A percentile compares a stretch with the other conserved stretches of the same genome.
Conservation (phyloP, 1,284 basidiomycete species). For the Tranzscheliella williamsii region DNA sequence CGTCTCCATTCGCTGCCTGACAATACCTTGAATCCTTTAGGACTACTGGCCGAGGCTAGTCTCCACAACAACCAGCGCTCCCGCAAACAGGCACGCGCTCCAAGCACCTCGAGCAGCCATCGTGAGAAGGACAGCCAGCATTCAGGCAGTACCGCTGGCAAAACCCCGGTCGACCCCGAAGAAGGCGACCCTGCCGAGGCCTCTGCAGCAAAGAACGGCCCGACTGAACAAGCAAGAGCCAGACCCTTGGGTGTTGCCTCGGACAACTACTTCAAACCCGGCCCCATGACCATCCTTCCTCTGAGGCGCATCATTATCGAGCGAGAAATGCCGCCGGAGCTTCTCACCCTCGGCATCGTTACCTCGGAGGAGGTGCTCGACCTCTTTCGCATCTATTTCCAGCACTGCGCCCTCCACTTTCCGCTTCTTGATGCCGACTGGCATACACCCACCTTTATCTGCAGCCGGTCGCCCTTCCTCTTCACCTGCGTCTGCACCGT, state of each 20-base stretch:
- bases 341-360: slow-evolving; percentile 77
- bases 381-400: slow-evolving; percentile 83
- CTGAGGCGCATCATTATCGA: slow-evolving; percentile 84
- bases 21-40: slow-evolving; percentile 59
- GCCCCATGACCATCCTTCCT: slow-evolving; percentile 64
- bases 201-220: not conserved
- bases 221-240: slow-evolving; percentile 1
- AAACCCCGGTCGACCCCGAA: slow-evolving; percentile 21
- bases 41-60: slow-evolving; percentile 60
- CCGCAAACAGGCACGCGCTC: slow-evolving; percentile 8
- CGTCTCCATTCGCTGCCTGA: slow-evolving; percentile 62
- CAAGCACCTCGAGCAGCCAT: slow-evolving; percentile 15
- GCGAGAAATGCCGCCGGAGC: slow-evolving; percentile 79
- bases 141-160: slow-evolving; percentile 24
- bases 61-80: slow-evolving; percentile 53
- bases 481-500: slow-evolving; percentile 77
- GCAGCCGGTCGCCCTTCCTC: slow-evolving; percentile 56
- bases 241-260: slow-evolving; percentile 76
- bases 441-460: slow-evolving; percentile 59
- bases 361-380: slow-evolving; percentile 79
- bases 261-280: slow-evolving; percentile 91
- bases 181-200: slow-evolving; percentile 13
- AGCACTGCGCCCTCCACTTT: slow-evolving; percentile 62
- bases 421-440: slow-evolving; percentile 57
- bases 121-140: slow-evolving; percentile 31